A percentile compares a stretch with the other conserved stretches of the same genome.
Conservation (phyloP, 2,329 filamentous ascomycete genomes). For the Pseudocercospora fuligena region DNA sequence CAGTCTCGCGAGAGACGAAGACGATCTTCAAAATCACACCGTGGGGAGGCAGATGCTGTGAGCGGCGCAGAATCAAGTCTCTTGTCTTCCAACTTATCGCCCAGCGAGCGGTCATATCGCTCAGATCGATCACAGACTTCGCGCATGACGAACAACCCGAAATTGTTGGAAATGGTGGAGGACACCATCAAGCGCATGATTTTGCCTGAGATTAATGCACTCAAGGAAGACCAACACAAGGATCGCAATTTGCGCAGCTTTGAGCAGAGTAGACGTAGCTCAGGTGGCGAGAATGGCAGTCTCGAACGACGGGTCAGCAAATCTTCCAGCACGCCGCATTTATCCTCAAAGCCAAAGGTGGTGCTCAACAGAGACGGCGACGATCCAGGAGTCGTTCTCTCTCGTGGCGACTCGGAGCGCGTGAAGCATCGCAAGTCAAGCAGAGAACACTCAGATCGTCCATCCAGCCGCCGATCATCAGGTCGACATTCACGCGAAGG, state of each 20-base stretch:
- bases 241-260: constrained; percentile 73
- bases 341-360: constrained; percentile 64
- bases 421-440: constrained; percentile 61
- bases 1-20: constrained; percentile 38
- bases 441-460: constrained; percentile 45
- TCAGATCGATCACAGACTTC: constrained; percentile 65
- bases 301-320: constrained; percentile 62
- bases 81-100: constrained; percentile 61
- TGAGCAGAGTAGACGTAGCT: constrained; percentile 64
- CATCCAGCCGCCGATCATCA: constrained; percentile 37
- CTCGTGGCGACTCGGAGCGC: constrained; percentile 57
- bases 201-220: constrained; percentile 84
- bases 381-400: constrained; percentile 63
- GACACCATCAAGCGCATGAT: constrained; percentile 90
- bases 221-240: constrained; percentile 88
- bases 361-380: constrained; percentile 63
- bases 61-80: constrained; percentile 66
- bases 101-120: constrained; percentile 62
- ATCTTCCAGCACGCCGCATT: constrained; percentile 64
- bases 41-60: constrained; percentile 57
- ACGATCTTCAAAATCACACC: constrained; percentile 52
- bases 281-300: constrained; percentile 53
- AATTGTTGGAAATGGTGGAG: constrained; percentile 86
- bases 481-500: constrained; percentile 32
- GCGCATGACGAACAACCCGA: constrained; percentile 91